These are phyloP conservation scores for Sordariomycetes sp. DNA, from an alignment of 2,329 filamentous ascomycete genomes.

Conservation along the genomic window DNA sequence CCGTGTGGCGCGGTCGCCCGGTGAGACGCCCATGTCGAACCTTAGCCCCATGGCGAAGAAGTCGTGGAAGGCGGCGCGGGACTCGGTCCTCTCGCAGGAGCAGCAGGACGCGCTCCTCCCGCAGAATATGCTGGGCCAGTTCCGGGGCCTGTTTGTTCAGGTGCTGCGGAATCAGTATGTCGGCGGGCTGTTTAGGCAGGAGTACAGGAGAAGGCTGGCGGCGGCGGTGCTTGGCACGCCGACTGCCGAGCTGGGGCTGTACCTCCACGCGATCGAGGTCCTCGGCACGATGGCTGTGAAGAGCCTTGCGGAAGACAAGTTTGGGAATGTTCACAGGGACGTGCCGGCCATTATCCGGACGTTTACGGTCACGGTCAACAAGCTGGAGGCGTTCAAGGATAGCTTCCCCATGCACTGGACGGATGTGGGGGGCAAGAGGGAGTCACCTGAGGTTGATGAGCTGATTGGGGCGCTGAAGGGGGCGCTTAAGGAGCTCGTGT, in stretches of 20 bases:
- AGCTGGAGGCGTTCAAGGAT: constrained; percentile 54
- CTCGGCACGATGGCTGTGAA: constrained; percentile 56
- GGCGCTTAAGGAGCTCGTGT: constrained; percentile 52
- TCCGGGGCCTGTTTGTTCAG: constrained; percentile 31
- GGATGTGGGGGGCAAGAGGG: constrained; percentile 46
- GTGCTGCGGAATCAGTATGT: constrained; percentile 36
- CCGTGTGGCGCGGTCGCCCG: constrained; percentile 30
- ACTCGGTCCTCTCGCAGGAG: constrained; percentile 34
- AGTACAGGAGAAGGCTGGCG: constrained; percentile 50
- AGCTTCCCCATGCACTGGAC: constrained; percentile 61
- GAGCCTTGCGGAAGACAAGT: constrained; percentile 69
- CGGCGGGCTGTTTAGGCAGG: constrained; percentile 57
- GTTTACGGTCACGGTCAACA: constrained; percentile 54
- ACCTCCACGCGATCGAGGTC: constrained; percentile 59
- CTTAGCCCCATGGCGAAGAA: constrained; percentile 38
- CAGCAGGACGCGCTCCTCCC: constrained; percentile 39
- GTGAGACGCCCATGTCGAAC: constrained; percentile 31
- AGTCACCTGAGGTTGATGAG: constrained; percentile 55
- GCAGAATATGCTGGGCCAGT: constrained; percentile 31
- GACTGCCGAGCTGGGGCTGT: constrained; percentile 53
- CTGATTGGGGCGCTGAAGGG: constrained; percentile 51
- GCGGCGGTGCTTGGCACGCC: constrained; percentile 62
- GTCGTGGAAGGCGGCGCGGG: constrained; percentile 30
- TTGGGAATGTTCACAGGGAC: constrained; percentile 75
- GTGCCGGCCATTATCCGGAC: constrained; percentile 62